Conservation (phyloP, 148 eudicot species). For the Rheum nobile region DNA sequence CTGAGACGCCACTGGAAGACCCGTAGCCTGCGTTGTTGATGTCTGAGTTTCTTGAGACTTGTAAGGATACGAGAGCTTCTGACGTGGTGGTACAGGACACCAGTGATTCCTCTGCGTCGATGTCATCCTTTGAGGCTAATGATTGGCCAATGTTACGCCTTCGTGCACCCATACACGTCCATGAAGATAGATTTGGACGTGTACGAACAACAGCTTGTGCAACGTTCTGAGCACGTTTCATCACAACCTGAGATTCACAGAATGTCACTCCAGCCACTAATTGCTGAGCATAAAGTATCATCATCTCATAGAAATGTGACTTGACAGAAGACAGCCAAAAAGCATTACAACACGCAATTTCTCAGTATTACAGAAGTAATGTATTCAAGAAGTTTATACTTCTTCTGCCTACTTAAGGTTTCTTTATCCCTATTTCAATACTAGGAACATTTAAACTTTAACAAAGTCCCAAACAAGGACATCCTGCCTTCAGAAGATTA, state of each 20-base stretch:
- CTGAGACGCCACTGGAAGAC: constrained; percentile 43
- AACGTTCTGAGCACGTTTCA: constrained; percentile 81
- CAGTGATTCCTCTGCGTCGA: constrained; percentile 38
- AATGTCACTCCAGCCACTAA: not conserved
- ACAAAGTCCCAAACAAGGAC: not conserved
- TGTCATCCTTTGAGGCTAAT: constrained; percentile 26
- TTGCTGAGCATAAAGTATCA: not conserved
- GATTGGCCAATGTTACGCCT: constrained; percentile 46
- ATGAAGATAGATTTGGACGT: constrained; percentile 68
- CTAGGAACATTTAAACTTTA: not conserved
- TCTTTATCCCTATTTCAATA: not conserved
- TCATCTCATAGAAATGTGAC: too few species aligned
- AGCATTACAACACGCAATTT: too few species aligned
- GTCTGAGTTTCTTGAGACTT: constrained; percentile 14
- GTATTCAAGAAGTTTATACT: too few species aligned
- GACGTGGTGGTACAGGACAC: constrained; percentile 23
- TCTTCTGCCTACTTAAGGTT: too few species aligned
- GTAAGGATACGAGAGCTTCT: constrained; percentile 33
- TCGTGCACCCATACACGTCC: constrained; percentile 94
- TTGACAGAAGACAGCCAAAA: too few species aligned
- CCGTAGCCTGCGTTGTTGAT: constrained; percentile 18
- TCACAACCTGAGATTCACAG: constrained; percentile 52
- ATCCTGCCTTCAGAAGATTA: not conserved
- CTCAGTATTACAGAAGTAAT: too few species aligned
- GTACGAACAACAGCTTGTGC: constrained; percentile 85